These are phyloP conservation scores for Puccinia coronata DNA, from an alignment of 1,284 basidiomycete species.

Conservation along the genomic window DNA sequence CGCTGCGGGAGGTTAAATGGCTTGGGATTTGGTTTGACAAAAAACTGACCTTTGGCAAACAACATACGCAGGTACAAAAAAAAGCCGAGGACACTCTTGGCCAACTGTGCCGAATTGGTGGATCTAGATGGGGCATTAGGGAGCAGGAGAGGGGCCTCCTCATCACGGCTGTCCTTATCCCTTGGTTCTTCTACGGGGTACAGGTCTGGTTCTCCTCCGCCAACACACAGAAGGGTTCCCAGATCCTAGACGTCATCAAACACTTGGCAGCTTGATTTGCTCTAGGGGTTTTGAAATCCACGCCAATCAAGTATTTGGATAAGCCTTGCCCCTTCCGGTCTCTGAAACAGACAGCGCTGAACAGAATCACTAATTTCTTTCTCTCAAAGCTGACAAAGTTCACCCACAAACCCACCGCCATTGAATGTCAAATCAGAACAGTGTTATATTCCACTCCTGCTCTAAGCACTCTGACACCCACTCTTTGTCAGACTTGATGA, in stretches of 20 bases:
- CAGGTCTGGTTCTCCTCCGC: neutral
- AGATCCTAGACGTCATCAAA: no score
- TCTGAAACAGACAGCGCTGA: neutral
- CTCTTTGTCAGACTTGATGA: no score
- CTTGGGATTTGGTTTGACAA: neutral
- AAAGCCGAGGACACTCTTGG: neutral
- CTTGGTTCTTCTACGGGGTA: constrained; percentile 9
- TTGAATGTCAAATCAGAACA: no score
- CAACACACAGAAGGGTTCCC: neutral
- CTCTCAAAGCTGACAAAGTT: no score
- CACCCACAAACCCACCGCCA: no score
- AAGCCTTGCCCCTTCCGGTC: no score
- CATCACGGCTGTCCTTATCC: neutral
- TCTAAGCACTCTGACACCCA: no score
- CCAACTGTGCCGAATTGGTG: neutral
- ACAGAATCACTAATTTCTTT: no score
- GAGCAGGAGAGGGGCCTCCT: neutral
- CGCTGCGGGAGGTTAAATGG: neutral
- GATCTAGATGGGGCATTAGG: neutral
- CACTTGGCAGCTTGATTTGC: no score
- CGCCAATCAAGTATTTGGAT: no score
- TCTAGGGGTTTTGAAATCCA: no score
- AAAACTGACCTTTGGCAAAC: neutral
- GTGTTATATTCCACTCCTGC: neutral
- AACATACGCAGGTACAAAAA: neutral